These are phyloP conservation scores for Prunus salicina DNA, from an alignment of 306 rosid genomes.

Conservation along the genomic window DNA sequence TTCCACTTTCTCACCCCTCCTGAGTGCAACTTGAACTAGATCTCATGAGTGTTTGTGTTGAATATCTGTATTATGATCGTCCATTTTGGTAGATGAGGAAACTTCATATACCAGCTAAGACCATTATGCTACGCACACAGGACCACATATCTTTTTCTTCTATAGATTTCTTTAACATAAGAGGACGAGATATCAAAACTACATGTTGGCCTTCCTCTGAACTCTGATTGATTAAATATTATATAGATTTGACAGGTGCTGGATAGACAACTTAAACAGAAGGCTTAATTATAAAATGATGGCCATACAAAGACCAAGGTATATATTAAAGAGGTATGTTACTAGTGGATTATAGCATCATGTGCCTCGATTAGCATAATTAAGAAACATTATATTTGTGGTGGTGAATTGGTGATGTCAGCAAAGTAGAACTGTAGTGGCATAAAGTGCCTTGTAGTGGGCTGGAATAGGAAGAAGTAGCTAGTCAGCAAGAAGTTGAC, in stretches of 20 bases:
- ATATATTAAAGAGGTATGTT: slow-evolving; percentile 26
- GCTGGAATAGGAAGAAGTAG: not conserved
- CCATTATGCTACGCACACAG: not conserved
- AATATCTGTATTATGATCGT: not conserved
- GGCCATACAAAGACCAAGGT: slow-evolving; percentile 26
- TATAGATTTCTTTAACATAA: not conserved
- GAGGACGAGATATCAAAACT: not conserved
- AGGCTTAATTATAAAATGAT: not conserved
- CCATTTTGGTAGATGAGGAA: not conserved
- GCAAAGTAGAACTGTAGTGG: slow-evolving; percentile 9
- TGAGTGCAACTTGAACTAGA: too few species aligned
- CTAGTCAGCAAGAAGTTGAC: not conserved
- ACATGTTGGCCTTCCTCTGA: not conserved
- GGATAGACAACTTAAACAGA: not conserved
- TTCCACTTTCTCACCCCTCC: too few species aligned
- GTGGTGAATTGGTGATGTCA: slow-evolving; percentile 28
- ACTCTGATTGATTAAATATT: not conserved
- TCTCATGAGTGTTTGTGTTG: not conserved
- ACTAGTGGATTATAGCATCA: slow-evolving; percentile 50
- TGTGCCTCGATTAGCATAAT: slow-evolving; percentile 33
- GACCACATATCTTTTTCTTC: not conserved
- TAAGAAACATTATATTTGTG: slow-evolving; percentile 25
- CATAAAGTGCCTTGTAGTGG: slow-evolving; percentile 18
- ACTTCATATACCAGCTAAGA: not conserved
- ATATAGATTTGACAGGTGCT: slow-evolving; percentile 9